Base-by-base conservation (phyloP, 2,329 filamentous ascomycete species). In the Pseudogymnoascus sp. region DNA sequence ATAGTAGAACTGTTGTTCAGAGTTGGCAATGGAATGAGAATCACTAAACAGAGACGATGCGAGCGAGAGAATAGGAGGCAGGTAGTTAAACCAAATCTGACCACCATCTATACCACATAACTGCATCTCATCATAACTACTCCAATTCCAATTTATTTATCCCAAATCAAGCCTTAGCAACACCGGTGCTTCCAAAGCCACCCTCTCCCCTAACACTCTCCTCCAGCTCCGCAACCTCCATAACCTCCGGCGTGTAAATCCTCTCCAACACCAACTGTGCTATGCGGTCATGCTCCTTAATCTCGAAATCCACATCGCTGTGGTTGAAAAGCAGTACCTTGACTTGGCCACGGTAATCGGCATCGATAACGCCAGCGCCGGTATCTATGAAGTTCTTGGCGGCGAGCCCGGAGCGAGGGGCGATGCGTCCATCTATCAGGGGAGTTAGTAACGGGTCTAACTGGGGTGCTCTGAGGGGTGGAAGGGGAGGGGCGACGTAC, bases 261-360 rank as follows among this genome's bases (percentile, higher is more conserved):
- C 91, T 86, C 82, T 99, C 95, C 63, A 99, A 80, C 68, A 99
- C 86, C 69, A 99, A 83, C 82, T 99, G 95, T 43, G 95, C 96
- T 72, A 99, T 81, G 62, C 95, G 88, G 77, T 99, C 95, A 60
- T 93, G 93, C 73, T 89, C 87, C 72, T 88, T 88, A 68, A 99
- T 81, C 67, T 78, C 81, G 73, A 96, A 97, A 74, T 96, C 92
- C 42, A 78, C 77, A 60, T 96, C 92, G 61, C 83, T 84, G 76
- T 96, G 88, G 79, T 99, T 99, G 77, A 97, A 97, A 61, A 99
- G 84, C 68, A 99, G 82, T 25, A 99, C 89, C 81, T 96, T 96
- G 71, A 99, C 88, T 69, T 90, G 90, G 18, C 95, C 95, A 37
- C 95, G 85, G 80, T 99, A 99, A 77, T 99, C 95, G 36, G 93